Evolutionary conservation across 192 early-diverging fungal genomes (phyloP).

Genomic region (Coemansia sp.): DNA sequence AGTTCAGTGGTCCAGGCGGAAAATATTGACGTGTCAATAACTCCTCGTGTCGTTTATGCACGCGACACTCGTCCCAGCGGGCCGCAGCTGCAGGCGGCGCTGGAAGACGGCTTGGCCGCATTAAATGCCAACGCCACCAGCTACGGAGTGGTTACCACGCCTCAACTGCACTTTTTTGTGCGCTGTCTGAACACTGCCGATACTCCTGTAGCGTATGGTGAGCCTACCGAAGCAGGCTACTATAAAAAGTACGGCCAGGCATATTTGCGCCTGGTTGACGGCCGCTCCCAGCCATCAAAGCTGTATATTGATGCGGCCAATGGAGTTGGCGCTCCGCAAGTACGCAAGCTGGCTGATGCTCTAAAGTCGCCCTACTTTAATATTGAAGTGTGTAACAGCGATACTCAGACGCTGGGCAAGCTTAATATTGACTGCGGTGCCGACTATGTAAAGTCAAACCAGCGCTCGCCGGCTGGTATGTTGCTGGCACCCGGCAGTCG

Average conservation of each 20-base stretch:
- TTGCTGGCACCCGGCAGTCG: conserved; percentile 65
- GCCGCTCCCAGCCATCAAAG: conserved; percentile 63
- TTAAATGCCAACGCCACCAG: conserved; percentile 68
- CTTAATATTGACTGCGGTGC: conserved; percentile 94
- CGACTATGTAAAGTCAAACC: conserved; percentile 95
- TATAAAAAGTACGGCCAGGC: conserved; percentile 85
- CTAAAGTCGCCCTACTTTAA: conserved; percentile 64
- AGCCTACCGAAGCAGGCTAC: conserved; percentile 89
- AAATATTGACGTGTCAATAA: conserved; percentile 67
- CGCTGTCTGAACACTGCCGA: conserved; percentile 82
- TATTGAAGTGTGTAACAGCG: conserved; percentile 72
- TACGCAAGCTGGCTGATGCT: conserved; percentile 68
- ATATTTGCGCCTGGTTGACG: conserved; percentile 76
- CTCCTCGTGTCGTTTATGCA: conserved; percentile 77
- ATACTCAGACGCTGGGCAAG: conserved; percentile 65
- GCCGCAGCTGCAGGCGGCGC: conserved; percentile 69
- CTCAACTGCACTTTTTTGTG: conserved; percentile 93
- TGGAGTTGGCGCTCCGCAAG: conserved; percentile 92
- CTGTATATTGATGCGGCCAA: conserved; percentile 91
- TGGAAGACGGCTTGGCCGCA: conserved; percentile 79
- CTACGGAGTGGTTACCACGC: conserved; percentile 90
- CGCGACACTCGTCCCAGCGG: conserved; percentile 95
- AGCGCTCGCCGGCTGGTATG: conserved; percentile 72
- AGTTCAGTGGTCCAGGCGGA: conserved; percentile 61
- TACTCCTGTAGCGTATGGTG: conserved; percentile 77